Percentiles rank a stretch among this genome's conserved stretches.
phyloP scores from a whole-genome alignment of 805 yeast species.

The Brettanomyces anomalus region DNA sequence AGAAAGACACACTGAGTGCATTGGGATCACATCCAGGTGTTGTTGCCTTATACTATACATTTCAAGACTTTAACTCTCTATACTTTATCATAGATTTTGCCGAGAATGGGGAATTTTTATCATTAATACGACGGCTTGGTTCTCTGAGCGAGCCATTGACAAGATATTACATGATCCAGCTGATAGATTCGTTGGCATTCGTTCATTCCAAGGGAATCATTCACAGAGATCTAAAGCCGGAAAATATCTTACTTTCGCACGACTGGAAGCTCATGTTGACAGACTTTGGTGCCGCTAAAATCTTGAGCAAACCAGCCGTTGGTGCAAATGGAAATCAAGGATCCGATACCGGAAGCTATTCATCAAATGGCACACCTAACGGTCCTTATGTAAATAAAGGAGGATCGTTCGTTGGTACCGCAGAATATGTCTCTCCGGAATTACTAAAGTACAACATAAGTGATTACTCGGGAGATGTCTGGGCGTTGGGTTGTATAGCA shows the following conservation, averaged over 20 bases:
- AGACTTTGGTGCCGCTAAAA: conserved; percentile 96
- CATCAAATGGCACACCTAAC: conserved; percentile 26
- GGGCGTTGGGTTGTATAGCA: conserved; percentile 90
- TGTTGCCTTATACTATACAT: conserved; percentile 84
- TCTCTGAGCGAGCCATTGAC: conserved; percentile 67
- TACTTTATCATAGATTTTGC: conserved; percentile 94
- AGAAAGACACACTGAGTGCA: conserved; percentile 79
- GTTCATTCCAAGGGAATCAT: conserved; percentile 86
- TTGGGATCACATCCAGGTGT: conserved; percentile 93
- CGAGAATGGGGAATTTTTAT: conserved; percentile 85
- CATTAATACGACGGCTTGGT: conserved; percentile 69
- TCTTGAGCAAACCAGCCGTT: conserved; percentile 26
- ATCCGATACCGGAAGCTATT: background rate
- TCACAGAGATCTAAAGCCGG: conserved; percentile 93
- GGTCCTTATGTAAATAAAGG: background rate
- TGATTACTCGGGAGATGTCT: conserved; percentile 78
- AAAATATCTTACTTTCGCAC: conserved; percentile 74
- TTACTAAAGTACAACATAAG: conserved; percentile 67
- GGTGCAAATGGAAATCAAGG: background rate
- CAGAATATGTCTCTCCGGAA: conserved; percentile 95
- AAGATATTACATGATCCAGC: conserved; percentile 74
- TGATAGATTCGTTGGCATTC: conserved; percentile 83
- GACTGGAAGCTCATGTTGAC: conserved; percentile 88
- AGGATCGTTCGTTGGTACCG: conserved; percentile 94
- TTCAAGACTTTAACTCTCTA: conserved; percentile 81